phyloP scores from a whole-genome alignment of 2,329 filamentous ascomycete genomes.

The Fusarium coicis region DNA sequence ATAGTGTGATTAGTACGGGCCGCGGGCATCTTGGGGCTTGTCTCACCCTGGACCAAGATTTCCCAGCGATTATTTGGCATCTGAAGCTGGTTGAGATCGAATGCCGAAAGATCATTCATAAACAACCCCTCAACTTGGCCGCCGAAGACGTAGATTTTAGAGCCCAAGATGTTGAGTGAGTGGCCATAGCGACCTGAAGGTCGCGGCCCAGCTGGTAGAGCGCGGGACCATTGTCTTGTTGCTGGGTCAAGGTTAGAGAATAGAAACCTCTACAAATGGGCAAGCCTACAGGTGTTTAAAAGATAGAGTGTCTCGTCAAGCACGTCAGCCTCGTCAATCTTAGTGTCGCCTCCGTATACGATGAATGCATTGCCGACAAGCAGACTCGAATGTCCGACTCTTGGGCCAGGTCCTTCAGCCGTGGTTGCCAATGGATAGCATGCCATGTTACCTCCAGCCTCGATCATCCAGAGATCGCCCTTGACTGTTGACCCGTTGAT shows the following conservation, averaged over 20 bases:
- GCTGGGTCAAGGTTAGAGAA: slow-evolving; percentile 63
- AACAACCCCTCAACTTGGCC: slow-evolving; percentile 97
- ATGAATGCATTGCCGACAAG: slow-evolving; percentile 99
- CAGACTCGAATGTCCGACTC: slow-evolving; percentile 93
- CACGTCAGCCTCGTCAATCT: slow-evolving; percentile 90
- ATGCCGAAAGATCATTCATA: slow-evolving; percentile 96
- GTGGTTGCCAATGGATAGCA: slow-evolving; percentile 94
- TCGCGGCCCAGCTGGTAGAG: slow-evolving; percentile 84
- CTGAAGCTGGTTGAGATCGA: slow-evolving; percentile 94
- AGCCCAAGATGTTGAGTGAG: slow-evolving; percentile 94
- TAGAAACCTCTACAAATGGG: not conserved
- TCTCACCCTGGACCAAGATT: slow-evolving; percentile 76
- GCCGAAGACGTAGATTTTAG: slow-evolving; percentile 97
- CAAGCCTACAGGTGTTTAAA: slow-evolving; percentile 89
- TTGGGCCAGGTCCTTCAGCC: slow-evolving; percentile 91
- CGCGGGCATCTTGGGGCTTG: slow-evolving; percentile 73
- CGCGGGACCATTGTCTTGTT: slow-evolving; percentile 97
- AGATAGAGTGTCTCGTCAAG: slow-evolving; percentile 96
- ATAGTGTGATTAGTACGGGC: slow-evolving; percentile 95
- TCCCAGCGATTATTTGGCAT: slow-evolving; percentile 94
- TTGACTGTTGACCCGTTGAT: slow-evolving; percentile 97
- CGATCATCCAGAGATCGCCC: slow-evolving; percentile 97
- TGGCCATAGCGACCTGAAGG: slow-evolving; percentile 95
- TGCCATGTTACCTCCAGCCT: slow-evolving; percentile 85
- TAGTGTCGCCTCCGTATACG: slow-evolving; percentile 98